These are phyloP conservation scores for Neurospora sp. DNA, from an alignment of 2,329 filamentous ascomycete genomes.

Conservation along the genomic window DNA sequence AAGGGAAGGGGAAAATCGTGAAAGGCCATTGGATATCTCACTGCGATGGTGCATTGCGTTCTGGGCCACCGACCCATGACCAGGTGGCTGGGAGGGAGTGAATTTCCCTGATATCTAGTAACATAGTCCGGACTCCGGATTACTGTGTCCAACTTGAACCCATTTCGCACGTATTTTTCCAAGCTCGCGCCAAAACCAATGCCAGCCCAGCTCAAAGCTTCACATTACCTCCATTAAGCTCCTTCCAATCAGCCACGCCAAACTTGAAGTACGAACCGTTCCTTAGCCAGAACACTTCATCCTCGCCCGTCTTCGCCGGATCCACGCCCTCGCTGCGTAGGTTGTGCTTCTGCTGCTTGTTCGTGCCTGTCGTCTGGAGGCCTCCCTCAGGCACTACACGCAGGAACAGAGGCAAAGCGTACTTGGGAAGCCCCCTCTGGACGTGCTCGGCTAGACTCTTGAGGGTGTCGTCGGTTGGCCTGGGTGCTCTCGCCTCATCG, in stretches of 20 bases:
- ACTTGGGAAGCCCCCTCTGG: constrained; percentile 51
- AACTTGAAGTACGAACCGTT: constrained; percentile 60
- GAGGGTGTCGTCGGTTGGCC: constrained; percentile 36
- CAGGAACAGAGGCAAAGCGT: constrained; percentile 70
- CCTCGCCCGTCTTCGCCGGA: constrained; percentile 40
- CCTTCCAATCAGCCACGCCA: constrained; percentile 55
- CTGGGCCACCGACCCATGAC: constrained; percentile 5
- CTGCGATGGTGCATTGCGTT: not conserved
- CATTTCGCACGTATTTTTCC: not conserved
- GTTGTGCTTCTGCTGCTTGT: constrained; percentile 76
- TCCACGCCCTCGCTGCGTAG: constrained; percentile 67
- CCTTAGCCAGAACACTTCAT: constrained; percentile 54
- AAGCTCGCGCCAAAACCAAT: not conserved
- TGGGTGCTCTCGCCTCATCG: constrained; percentile 25
- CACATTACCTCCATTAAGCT: constrained; percentile 55
- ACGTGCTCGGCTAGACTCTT: constrained; percentile 53
- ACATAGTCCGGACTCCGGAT: not conserved
- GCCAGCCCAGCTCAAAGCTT: constrained; percentile 45
- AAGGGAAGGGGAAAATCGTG: not conserved
- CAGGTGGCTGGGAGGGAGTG: constrained; percentile 25
- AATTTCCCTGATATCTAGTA: not conserved
- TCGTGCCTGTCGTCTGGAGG: constrained; percentile 66
- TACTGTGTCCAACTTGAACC: not conserved
- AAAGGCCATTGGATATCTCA: not conserved
- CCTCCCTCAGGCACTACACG: constrained; percentile 48